Percentiles rank a stretch among this genome's conserved stretches.
These are phyloP conservation scores for Aureobasidium sp. DNA, from an alignment of 2,329 filamentous ascomycete genomes.

Conservation along the genomic window DNA sequence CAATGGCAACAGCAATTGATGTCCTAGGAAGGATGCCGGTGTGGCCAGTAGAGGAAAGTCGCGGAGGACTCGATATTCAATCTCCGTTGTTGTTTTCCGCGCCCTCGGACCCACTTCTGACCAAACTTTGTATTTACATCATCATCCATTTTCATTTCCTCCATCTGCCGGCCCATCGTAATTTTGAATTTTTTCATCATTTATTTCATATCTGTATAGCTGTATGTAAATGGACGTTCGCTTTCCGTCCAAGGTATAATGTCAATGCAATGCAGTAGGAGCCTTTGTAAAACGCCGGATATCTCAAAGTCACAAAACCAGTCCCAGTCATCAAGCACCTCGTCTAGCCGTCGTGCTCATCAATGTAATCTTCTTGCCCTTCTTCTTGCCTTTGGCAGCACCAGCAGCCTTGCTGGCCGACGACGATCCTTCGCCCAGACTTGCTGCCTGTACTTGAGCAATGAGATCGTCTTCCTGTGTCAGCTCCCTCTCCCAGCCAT, in stretches of 20 bases:
- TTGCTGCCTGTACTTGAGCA: slow-evolving; percentile 37
- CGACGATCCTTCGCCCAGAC: slow-evolving; percentile 17
- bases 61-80: slow-evolving; percentile 4
- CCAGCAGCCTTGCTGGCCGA: slow-evolving; percentile 16
- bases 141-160: not conserved
- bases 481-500: slow-evolving; percentile 72
- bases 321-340: slow-evolving; percentile 35
- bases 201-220: slow-evolving; percentile 2
- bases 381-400: slow-evolving; percentile 49
- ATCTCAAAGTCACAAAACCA: not conserved
- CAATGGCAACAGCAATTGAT: not conserved
- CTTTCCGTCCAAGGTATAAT: slow-evolving; percentile 5
- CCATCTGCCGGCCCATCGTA: not conserved
- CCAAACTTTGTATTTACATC: slow-evolving; percentile 2
- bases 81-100: slow-evolving; percentile 8
- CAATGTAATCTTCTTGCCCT: slow-evolving; percentile 58
- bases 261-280: not conserved
- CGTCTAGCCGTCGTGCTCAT: slow-evolving; percentile 57
- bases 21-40: slow-evolving; percentile 3
- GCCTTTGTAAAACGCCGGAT: not conserved
- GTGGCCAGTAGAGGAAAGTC: slow-evolving; percentile 2
- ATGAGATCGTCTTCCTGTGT: slow-evolving; percentile 53
- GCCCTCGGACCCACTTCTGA: slow-evolving; percentile 6
- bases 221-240: slow-evolving; percentile 1
- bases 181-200: not conserved